Evolutionary conservation across 108 stramenopile genomes (phyloP).

Genomic region (Conticribra weissflogii): DNA sequence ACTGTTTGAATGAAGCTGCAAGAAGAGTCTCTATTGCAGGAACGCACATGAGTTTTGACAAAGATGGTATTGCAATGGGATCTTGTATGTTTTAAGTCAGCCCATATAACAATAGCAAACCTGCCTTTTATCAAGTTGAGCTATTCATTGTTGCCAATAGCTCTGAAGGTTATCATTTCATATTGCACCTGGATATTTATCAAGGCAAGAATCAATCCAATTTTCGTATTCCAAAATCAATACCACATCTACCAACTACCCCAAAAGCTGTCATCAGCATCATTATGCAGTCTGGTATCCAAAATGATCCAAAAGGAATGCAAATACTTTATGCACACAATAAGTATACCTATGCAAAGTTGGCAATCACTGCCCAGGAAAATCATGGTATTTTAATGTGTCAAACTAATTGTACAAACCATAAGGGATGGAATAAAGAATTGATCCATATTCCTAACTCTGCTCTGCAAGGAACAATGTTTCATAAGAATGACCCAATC

Average conservation of each 20-base stretch:
- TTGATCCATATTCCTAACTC: not conserved
- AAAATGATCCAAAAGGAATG: not conserved
- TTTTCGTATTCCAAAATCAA: conserved; percentile 5
- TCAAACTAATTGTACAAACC: not conserved
- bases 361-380: not conserved
- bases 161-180: not conserved
- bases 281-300: not conserved
- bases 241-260: not conserved
- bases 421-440: not conserved
- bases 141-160: conserved; percentile 6
- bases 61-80: conserved; percentile 23
- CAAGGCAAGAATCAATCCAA: conserved; percentile 21
- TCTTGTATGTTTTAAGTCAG: conserved; percentile 6
- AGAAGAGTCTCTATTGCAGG: not conserved
- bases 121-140: not conserved
- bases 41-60: conserved; percentile 20
- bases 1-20: conserved; percentile 8
- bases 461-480: not conserved
- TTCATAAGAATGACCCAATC: not conserved
- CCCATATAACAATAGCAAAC: conserved; percentile 11
- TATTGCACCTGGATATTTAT: conserved; percentile 24
- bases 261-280: not conserved
- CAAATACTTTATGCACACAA: not conserved
- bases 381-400: not conserved
- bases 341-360: not conserved